Evolutionary conservation across 1,284 basidiomycete genomes (phyloP).

Genomic region (Phylloporus sp.): DNA sequence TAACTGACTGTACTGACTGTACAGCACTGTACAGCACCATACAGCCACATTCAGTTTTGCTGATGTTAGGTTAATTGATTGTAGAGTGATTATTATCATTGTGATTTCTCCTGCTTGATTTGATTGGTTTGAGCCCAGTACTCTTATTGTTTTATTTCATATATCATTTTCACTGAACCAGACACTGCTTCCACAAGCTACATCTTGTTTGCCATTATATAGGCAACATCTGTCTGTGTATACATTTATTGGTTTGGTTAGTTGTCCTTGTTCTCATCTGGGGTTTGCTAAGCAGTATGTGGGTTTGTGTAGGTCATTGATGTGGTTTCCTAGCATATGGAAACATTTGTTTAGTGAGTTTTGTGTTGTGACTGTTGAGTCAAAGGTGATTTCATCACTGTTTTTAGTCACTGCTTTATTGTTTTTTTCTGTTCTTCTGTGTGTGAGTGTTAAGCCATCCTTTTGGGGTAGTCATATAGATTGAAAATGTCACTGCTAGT

Average conservation of each 20-base stretch:
- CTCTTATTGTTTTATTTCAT: not conserved
- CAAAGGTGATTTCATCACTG: slow-evolving; percentile 4
- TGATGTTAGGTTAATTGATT: too few species aligned
- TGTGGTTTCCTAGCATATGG: not conserved
- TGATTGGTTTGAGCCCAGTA: not conserved
- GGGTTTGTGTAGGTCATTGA: not conserved
- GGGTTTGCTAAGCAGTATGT: not conserved
- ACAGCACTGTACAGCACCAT: too few species aligned
- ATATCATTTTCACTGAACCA: not conserved
- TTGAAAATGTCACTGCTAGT: too few species aligned
- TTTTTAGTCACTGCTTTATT: not conserved
- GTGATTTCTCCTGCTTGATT: not conserved
- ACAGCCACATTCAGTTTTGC: too few species aligned
- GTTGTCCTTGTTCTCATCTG: not conserved
- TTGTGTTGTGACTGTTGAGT: not conserved
- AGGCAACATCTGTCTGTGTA: slow-evolving; percentile 3
- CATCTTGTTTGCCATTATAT: not conserved
- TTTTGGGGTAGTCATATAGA: not conserved
- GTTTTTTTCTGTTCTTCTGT: slow-evolving; percentile 6
- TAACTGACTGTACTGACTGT: too few species aligned
- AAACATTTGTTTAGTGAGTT: slow-evolving; percentile 1
- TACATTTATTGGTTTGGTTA: not conserved
- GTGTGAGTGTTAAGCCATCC: slow-evolving; percentile 8
- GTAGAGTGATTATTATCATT: too few species aligned
- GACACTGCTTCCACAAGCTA: not conserved